Percentiles rank a stretch among this genome's conserved stretches.
Conservation (phyloP, 768 basidiomycete genomes). For the Hygrophorus russula region DNA sequence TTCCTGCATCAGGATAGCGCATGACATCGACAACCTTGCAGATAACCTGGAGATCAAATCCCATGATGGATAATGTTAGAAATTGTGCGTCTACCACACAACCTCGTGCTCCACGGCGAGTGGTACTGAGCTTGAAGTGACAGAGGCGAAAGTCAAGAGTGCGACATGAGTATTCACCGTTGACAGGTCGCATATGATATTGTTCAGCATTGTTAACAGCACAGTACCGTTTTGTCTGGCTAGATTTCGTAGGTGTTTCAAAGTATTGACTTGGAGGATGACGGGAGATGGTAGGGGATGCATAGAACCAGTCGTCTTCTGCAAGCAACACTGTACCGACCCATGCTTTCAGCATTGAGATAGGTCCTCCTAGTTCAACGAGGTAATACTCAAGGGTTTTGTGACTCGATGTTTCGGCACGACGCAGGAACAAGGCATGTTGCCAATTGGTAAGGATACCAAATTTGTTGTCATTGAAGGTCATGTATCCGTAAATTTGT, state of each 20-base stretch:
- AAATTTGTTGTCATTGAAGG: slow-evolving; percentile 10
- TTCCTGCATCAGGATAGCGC: slow-evolving; percentile 5
- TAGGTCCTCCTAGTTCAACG: slow-evolving; percentile 4
- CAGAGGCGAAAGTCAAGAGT: no score
- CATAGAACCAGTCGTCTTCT: slow-evolving; percentile 7
- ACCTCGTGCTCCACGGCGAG: no score
- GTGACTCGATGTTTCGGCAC: slow-evolving; percentile 5
- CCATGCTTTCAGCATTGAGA: slow-evolving; percentile 12
- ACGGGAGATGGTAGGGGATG: no score
- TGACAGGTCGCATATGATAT: no score
- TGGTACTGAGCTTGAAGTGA: no score
- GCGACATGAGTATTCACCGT: no score
- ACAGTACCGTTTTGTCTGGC: no score
- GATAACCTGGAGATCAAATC: no score
- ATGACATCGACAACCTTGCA: slow-evolving; percentile 10
- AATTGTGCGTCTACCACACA: no score
- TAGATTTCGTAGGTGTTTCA: no score
- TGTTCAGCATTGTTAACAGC: no score
- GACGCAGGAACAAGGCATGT: slow-evolving; percentile 9
- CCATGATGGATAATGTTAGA: no score
- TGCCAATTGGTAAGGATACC: slow-evolving; percentile 12
- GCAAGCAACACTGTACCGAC: slow-evolving; percentile 13
- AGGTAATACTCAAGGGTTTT: slow-evolving; percentile 8
- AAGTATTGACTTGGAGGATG: neutral
- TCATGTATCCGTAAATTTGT: slow-evolving; percentile 13